A percentile compares a stretch with the other conserved stretches of the same genome.
Evolutionary conservation across 495 filamentous ascomycete genomes (phyloP).

Genomic region (Aspergillus ellipticus): DNA sequence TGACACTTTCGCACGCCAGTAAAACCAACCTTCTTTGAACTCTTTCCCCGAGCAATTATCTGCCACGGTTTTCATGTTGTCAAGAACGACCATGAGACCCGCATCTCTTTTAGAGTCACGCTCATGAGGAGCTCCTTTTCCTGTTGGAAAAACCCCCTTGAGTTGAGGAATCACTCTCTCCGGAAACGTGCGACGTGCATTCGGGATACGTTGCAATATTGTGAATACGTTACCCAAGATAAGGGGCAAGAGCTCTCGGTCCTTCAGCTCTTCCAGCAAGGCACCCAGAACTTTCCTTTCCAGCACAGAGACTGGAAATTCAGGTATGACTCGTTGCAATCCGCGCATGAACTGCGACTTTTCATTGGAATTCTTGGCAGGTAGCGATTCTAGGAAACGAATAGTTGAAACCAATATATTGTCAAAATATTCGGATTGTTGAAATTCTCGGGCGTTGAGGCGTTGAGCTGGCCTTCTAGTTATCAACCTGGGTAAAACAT

Average conservation of each 20-base stretch:
- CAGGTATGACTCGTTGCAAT: conserved; percentile 75
- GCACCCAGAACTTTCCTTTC: conserved; percentile 91
- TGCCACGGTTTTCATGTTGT: conserved; percentile 71
- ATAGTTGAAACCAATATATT: conserved; percentile 94
- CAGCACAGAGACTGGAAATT: conserved; percentile 87
- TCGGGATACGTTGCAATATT: conserved; percentile 72
- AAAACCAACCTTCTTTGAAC: conserved; percentile 78
- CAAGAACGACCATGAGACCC: conserved; percentile 81
- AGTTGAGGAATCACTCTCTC: conserved; percentile 81
- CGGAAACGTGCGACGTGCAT: conserved; percentile 69
- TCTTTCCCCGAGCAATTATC: conserved; percentile 83
- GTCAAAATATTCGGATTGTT: conserved; percentile 91
- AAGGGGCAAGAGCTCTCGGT: conserved; percentile 76
- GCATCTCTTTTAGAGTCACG: conserved; percentile 82
- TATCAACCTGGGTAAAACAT: conserved; percentile 77
- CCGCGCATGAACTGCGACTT: conserved; percentile 91
- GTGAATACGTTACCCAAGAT: conserved; percentile 89
- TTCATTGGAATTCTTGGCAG: conserved; percentile 85
- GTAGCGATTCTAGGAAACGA: conserved; percentile 85
- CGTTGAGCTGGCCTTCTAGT: conserved; percentile 81
- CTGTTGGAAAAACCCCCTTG: conserved; percentile 71
- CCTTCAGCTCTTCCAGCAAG: conserved; percentile 87
- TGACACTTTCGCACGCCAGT: neutral
- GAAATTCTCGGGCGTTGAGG: conserved; percentile 86
- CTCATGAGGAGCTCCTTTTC: conserved; percentile 51